These are phyloP conservation scores for Acanthamoeba healyi DNA, from an alignment of 208 protist genomes.

Conservation along the genomic window DNA sequence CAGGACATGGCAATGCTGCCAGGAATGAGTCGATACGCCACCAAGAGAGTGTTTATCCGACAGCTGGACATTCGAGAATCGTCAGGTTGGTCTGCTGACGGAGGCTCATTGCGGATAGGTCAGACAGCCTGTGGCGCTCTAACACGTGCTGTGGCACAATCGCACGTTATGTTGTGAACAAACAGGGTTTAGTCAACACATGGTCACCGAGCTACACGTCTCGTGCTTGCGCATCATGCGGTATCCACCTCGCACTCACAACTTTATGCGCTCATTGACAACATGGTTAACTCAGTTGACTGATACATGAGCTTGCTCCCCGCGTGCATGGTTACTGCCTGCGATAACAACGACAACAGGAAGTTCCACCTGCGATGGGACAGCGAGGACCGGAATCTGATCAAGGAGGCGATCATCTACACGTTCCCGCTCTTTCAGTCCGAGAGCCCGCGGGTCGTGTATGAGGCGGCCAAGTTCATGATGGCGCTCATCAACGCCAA, in stretches of 20 bases:
- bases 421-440: constrained; percentile 68
- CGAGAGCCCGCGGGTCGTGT: constrained; percentile 28
- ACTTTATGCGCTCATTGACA: too few species aligned
- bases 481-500: constrained; percentile 60
- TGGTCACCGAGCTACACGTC: constrained; percentile 60
- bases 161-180: neutral
- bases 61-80: constrained; percentile 67
- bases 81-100: neutral
- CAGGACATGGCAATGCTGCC: constrained; percentile 20
- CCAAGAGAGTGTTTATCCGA: constrained; percentile 41
- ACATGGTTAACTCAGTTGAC: too few species aligned
- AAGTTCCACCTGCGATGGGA: constrained; percentile 51
- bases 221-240: constrained; percentile 39
- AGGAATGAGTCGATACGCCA: neutral
- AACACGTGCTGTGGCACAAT: neutral
- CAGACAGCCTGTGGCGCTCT: too few species aligned
- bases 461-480: constrained; percentile 52
- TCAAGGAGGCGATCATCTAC: constrained; percentile 72
- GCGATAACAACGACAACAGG: neutral
- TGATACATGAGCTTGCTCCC: too few species aligned
- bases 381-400: constrained; percentile 56
- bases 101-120: too few species aligned
- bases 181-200: constrained; percentile 50
- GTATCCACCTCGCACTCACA: neutral
- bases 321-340: neutral